Base-by-base conservation (phyloP, 306 rosid genomes). In the Carpinus fangiana region DNA sequence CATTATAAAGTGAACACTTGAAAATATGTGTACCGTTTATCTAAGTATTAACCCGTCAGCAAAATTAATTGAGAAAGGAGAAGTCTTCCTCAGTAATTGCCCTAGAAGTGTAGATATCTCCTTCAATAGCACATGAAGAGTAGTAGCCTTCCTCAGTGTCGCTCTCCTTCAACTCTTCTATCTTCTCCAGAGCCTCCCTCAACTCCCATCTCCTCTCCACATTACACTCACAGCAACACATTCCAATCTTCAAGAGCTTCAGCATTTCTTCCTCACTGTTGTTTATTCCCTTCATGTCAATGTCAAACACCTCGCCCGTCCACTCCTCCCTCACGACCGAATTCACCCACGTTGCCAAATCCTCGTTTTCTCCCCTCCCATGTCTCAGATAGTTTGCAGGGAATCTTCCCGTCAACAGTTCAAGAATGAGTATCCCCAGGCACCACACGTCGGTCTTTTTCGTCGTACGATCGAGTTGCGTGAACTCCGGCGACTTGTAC, bases 291-390 rank as follows among this genome's bases (percentile, higher is more conserved):
- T 54, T 14, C 64, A 90, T 89, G 5, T 85, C 89, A 43, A 76
- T 82, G 72, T 92, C 97, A 64, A 92, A 81, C 75, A 90, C 92
- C 23, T 90, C 96, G 0, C 89, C 95, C 0, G 86, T 92, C 97
- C 95, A 92, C 80, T 87, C 95, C 61, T 90, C 94, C 43, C 82
- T 83, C 78, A 83, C 96, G 3, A 92, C 85, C 0, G 92, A 83
- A n/a, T 86, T 77, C 34, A 92, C 97, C 96, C 97, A 92, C 20
- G 73, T 64, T 0, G 86, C 90, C 62, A 92, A 73, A 73, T 92
- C 97, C 18, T 82, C 85, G 18, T 78, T 79, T 2, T 52, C 85
- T 2, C 78, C 82, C 74, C 82, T 89, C 13, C 90, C 90, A 9
- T 85, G 88, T 4, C 86, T 82, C 18, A 90, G 61, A 73, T 87